Base-by-base conservation (phyloP, 495 filamentous ascomycete species). In the Geoglossum glabrum region DNA sequence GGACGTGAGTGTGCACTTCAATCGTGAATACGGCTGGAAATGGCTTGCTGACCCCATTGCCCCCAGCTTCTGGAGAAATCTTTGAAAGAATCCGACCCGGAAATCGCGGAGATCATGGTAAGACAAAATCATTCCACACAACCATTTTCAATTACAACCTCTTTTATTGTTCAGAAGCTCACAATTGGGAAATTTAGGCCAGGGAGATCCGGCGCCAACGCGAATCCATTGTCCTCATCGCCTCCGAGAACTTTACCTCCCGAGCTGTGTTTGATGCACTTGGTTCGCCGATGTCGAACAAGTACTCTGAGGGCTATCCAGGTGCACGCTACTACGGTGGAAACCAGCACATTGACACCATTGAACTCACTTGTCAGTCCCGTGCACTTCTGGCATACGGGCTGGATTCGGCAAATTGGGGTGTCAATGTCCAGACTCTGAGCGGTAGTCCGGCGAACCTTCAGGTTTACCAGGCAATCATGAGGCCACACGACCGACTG, bases 281-380 rank as follows among this genome's bases (percentile, higher is more conserved):
- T 54, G 86, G 87, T 62, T 88, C 86, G 40, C 84, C 85, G 65
- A 90, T 90, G 86, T 89, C 84, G 66, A 90, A 99, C 81, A 99
- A 99, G 76, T 99, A 99, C 80, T 94, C 87, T 3, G 92, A 99
- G 76, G 92, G 92, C 64, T 95, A 95, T 73, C 93, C 93, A 65
- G 92, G 92, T 66, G 92, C 93, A 51, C 84, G 92, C 70, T 99
- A 99, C 79, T 99, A 99, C 69, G 93, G 93, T 70, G 92, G 92
- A 64, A 99, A 97, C 75, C 81, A 99, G 76, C 87, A 95, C 77
- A 99, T 99, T 60, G 92, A 99, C 70, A 76, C 82, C 68, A 88
- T 96, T 67, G 92, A 99, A 78, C 78, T 85, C 59, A 88, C 89
- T 56, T 99, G 92, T 81, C 92, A 99, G 79, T 78, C 79, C 72